These are phyloP conservation scores for Collybiopsis confluens DNA, from an alignment of 768 basidiomycete species.

Conservation along the genomic window DNA sequence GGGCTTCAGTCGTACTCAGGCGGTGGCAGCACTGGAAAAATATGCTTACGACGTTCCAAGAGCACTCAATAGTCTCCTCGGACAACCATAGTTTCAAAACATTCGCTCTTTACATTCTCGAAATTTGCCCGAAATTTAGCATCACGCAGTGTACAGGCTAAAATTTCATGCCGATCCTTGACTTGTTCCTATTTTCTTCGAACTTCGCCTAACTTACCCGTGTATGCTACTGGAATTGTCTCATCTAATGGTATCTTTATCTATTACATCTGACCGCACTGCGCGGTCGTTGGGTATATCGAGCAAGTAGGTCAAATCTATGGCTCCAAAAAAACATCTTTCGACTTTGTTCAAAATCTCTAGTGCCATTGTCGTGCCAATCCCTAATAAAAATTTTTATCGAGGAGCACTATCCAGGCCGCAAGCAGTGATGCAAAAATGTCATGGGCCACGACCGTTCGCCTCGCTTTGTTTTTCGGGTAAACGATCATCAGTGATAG, in stretches of 20 bases:
- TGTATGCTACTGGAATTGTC: neutral
- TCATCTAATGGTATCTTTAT: slow-evolving; percentile 4
- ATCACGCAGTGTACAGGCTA: no score
- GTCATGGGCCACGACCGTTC: no score
- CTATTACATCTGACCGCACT: neutral
- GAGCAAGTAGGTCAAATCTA: no score
- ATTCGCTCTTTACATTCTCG: neutral
- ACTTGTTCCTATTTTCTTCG: neutral
- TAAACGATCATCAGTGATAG: no score
- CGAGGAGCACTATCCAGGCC: no score
- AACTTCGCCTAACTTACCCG: neutral
- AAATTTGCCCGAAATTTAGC: neutral
- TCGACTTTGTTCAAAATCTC: no score
- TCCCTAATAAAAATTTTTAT: no score
- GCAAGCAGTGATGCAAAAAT: no score
- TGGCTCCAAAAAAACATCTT: no score
- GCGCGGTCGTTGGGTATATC: no score
- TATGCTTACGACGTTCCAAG: slow-evolving; percentile 78
- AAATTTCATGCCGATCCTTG: neutral
- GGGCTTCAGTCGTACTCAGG: slow-evolving; percentile 86
- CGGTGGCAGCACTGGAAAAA: slow-evolving; percentile 79
- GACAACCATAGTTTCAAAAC: slow-evolving; percentile 14
- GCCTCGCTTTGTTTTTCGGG: no score
- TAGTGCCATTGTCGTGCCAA: no score
- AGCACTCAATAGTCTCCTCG: slow-evolving; percentile 73